Percentiles rank a stretch among this genome's conserved stretches.
phyloP scores from a whole-genome alignment of 2,329 filamentous ascomycete genomes.

The Sporothrix phasma region DNA sequence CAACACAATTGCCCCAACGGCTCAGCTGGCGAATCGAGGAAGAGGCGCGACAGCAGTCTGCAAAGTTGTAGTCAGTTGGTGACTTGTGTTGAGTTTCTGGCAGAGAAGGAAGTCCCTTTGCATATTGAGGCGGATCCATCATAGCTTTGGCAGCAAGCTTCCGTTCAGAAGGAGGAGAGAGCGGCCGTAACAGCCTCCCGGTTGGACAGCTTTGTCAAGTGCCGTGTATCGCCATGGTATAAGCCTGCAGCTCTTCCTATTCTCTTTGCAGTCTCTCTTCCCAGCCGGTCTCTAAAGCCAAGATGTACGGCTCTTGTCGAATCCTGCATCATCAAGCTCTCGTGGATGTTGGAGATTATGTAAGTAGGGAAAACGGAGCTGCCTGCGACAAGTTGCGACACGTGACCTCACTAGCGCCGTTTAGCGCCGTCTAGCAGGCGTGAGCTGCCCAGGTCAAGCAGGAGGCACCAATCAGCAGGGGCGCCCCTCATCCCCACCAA shows the following conservation, averaged over 20 bases:
- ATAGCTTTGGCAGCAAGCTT: no score
- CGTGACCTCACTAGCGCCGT: neutral
- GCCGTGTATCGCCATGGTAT: neutral
- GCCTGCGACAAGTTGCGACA: neutral
- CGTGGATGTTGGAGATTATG: slow-evolving; percentile 3
- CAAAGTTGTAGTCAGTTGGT: no score
- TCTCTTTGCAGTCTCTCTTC: no score
- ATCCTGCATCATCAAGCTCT: neutral
- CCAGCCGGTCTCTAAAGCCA: no score
- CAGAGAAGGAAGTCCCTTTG: no score
- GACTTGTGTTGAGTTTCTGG: no score
- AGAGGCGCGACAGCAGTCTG: no score
- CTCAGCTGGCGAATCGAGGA: no score
- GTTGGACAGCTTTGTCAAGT: no score
- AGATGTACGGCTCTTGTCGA: neutral
- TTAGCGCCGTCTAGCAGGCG: neutral
- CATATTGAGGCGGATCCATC: no score
- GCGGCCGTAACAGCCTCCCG: neutral
- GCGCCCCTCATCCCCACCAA: slow-evolving; percentile 12
- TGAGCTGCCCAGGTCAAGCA: slow-evolving; percentile 2
- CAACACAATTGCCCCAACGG: no score
- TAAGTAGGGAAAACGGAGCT: neutral
- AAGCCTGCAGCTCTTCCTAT: no score
- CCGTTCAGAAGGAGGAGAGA: neutral
- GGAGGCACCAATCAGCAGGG: slow-evolving; percentile 1